phyloP scores from a whole-genome alignment of 2,329 filamentous ascomycete genomes.

The Graphilbum sp. region DNA sequence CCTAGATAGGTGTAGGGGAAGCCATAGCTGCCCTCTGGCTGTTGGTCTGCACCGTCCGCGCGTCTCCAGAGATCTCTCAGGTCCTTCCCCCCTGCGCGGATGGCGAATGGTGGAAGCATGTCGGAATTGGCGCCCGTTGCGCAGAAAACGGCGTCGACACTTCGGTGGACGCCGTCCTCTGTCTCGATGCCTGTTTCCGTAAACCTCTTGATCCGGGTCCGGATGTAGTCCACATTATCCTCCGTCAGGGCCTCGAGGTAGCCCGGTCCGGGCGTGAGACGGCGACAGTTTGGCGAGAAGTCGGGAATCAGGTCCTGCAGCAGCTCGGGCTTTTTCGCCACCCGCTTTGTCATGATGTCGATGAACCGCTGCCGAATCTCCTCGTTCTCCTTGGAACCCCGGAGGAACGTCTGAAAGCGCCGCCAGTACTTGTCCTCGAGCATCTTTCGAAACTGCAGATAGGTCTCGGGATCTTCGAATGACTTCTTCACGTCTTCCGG shows the following conservation, averaged over 20 bases:
- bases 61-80: slow-evolving; percentile 37
- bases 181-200: slow-evolving; percentile 44
- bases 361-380: slow-evolving; percentile 29
- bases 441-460: slow-evolving; percentile 40
- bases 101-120: slow-evolving; percentile 41
- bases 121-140: slow-evolving; percentile 50
- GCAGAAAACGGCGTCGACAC: slow-evolving; percentile 50
- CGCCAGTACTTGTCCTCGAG: slow-evolving; percentile 47
- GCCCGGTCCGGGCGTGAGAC: slow-evolving; percentile 48
- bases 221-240: slow-evolving; percentile 46
- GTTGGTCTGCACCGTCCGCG: slow-evolving; percentile 24
- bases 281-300: slow-evolving; percentile 47
- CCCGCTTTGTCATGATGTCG: slow-evolving; percentile 34
- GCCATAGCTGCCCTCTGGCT: slow-evolving; percentile 21
- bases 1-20: slow-evolving; percentile 37
- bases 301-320: slow-evolving; percentile 40
- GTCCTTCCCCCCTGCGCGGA: slow-evolving; percentile 36
- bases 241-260: slow-evolving; percentile 49
- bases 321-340: slow-evolving; percentile 38
- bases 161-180: slow-evolving; percentile 34
- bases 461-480: slow-evolving; percentile 43
- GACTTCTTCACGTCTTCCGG: slow-evolving; percentile 33
- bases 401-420: slow-evolving; percentile 36
- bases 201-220: slow-evolving; percentile 38
- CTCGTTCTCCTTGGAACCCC: slow-evolving; percentile 31